These are phyloP conservation scores for Pharus latifolius DNA, from an alignment of 176 grass and related monocot genomes.

Conservation along the genomic window DNA sequence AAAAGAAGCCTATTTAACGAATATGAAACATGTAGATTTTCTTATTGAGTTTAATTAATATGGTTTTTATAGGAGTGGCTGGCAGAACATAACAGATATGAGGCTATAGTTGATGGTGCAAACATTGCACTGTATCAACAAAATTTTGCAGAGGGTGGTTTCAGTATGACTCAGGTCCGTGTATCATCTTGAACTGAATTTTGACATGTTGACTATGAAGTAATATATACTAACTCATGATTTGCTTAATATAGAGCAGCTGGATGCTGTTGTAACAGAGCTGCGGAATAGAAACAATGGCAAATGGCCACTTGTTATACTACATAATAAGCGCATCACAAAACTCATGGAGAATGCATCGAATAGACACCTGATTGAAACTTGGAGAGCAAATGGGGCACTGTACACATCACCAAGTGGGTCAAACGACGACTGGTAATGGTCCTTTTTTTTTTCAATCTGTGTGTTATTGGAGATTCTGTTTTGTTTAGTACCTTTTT, in stretches of 20 bases:
- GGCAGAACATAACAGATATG: conserved; percentile 36
- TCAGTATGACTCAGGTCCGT: conserved; percentile 76
- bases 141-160: conserved; percentile 82
- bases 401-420: conserved; percentile 82
- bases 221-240: not conserved
- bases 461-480: not conserved
- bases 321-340: conserved; percentile 60
- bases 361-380: conserved; percentile 64
- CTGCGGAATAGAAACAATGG: conserved; percentile 31
- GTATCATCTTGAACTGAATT: not conserved
- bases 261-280: conserved; percentile 74
- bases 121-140: conserved; percentile 93
- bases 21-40: not conserved
- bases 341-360: conserved; percentile 64
- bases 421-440: conserved; percentile 93
- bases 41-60: not conserved
- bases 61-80: conserved; percentile 61
- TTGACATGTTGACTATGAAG: not conserved
- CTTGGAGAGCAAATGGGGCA: conserved; percentile 56
- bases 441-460: not conserved
- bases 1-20: not conserved
- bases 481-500: not conserved
- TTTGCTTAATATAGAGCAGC: conserved; percentile 71
- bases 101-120: conserved; percentile 78
- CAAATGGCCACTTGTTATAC: conserved; percentile 75